phyloP scores from a whole-genome alignment of 2,329 filamentous ascomycete genomes.

The Fusarium sp. region DNA sequence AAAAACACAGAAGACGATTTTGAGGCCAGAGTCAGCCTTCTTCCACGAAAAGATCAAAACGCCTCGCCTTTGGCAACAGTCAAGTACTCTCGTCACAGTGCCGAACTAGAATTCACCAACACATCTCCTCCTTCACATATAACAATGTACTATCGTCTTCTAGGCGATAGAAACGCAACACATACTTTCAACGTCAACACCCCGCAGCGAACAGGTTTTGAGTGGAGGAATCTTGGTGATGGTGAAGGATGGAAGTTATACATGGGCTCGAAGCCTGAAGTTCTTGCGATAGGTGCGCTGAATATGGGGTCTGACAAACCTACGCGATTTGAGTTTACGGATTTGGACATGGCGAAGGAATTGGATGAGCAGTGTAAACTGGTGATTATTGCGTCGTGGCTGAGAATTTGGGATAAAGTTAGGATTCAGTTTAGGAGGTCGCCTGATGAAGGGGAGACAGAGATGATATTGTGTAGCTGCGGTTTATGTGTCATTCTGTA shows the following conservation, averaged over 20 bases:
- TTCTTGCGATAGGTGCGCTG: not conserved
- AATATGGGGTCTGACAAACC: conserved; percentile 11
- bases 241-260: conserved; percentile 2
- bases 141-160: not conserved
- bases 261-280: not conserved
- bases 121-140: not conserved
- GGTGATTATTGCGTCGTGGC: not conserved
- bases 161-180: not conserved
- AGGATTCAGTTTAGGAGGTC: not conserved
- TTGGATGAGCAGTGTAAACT: not conserved
- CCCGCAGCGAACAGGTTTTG: not conserved
- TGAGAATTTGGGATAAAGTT: conserved; percentile 12
- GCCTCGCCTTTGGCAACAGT: not conserved
- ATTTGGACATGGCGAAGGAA: not conserved
- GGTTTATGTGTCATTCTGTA: not conserved
- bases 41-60: not conserved
- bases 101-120: not conserved
- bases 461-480: not conserved
- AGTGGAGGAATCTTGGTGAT: conserved; percentile 10
- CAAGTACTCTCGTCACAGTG: not conserved
- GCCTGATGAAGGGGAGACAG: not conserved
- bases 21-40: not conserved
- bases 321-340: not conserved
- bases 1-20: conserved; percentile 1
- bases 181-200: not conserved